Conservation (phyloP, 345 rosid species). For the Lepidium aucheri region DNA sequence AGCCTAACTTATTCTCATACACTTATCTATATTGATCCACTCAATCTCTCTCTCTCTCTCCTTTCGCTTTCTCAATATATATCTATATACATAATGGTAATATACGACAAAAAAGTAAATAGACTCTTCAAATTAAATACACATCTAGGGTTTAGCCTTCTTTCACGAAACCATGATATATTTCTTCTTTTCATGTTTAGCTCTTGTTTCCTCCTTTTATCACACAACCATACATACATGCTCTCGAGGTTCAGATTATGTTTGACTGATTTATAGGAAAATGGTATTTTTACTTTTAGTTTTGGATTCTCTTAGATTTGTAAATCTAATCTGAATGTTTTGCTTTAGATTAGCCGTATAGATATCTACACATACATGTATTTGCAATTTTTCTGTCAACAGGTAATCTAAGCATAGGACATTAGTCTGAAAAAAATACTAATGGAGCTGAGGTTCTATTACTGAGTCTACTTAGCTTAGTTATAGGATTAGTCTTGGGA, state of each 20-base stretch:
- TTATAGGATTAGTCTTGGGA: neutral
- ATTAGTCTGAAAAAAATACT: too few species aligned
- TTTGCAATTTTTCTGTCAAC: neutral
- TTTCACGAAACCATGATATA: conserved; percentile 17
- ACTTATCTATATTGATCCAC: conserved; percentile 17
- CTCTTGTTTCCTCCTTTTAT: conserved; percentile 16
- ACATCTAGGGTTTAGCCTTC: conserved; percentile 21
- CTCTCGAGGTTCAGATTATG: neutral
- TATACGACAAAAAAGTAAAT: too few species aligned
- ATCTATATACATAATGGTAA: neutral
- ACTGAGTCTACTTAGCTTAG: too few species aligned
- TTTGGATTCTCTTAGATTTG: neutral
- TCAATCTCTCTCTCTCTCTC: conserved; percentile 17
- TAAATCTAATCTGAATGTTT: neutral
- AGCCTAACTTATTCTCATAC: conserved; percentile 18
- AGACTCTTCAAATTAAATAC: neutral
- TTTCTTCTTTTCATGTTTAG: conserved; percentile 22
- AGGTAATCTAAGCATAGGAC: neutral
- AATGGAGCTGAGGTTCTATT: too few species aligned
- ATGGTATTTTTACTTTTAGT: neutral
- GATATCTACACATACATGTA: neutral
- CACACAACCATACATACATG: neutral
- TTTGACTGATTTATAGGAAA: conserved; percentile 7
- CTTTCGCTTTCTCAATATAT: conserved; percentile 17
- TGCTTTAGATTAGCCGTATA: neutral